A percentile compares a stretch with the other conserved stretches of the same genome.
These are phyloP conservation scores for Linderniella brevidens DNA, from an alignment of 257 asterid genomes.

Conservation along the genomic window DNA sequence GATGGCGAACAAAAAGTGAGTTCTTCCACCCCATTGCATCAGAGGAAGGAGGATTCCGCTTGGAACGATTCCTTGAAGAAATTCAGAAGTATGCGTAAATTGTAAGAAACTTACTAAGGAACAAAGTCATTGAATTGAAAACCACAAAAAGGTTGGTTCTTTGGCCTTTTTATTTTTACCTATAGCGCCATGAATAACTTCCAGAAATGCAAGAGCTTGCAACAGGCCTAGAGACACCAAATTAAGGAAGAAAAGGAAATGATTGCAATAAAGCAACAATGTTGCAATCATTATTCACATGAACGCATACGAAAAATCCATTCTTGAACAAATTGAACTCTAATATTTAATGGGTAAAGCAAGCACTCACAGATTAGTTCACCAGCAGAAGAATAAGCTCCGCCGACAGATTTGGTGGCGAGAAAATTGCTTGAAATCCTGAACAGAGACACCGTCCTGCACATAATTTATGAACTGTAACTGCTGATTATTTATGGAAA, in stretches of 20 bases:
- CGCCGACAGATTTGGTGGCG: conserved; percentile 31
- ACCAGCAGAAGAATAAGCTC: conserved; percentile 60
- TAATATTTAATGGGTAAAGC: not conserved
- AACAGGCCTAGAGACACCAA: conserved; percentile 39
- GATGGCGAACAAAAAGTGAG: conserved; percentile 72
- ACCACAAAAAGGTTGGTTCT: not conserved
- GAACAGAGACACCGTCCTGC: conserved; percentile 52
- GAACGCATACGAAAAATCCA: too few relatives aligned
- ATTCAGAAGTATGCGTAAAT: too few relatives aligned
- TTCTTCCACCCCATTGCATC: conserved; percentile 98
- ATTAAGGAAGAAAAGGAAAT: not conserved
- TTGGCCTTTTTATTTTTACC: conserved; percentile 28
- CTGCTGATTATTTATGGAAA: not conserved
- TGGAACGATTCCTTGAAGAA: conserved; percentile 82
- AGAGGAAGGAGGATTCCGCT: conserved; percentile 72
- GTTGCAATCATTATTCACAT: not conserved
- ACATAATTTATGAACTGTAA: not conserved
- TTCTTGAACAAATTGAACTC: not conserved
- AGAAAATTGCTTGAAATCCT: conserved; percentile 32
- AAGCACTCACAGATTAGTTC: conserved; percentile 45
- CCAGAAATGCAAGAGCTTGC: conserved; percentile 81
- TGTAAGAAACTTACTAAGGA: conserved; percentile 7
- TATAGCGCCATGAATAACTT: conserved; percentile 80
- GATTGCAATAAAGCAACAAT: not conserved
- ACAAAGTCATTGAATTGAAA: conserved; percentile 2